A percentile compares a stretch with the other conserved stretches of the same genome.
phyloP scores from a whole-genome alignment of 768 basidiomycete genomes.

The Cystofilobasidium ferigula region DNA sequence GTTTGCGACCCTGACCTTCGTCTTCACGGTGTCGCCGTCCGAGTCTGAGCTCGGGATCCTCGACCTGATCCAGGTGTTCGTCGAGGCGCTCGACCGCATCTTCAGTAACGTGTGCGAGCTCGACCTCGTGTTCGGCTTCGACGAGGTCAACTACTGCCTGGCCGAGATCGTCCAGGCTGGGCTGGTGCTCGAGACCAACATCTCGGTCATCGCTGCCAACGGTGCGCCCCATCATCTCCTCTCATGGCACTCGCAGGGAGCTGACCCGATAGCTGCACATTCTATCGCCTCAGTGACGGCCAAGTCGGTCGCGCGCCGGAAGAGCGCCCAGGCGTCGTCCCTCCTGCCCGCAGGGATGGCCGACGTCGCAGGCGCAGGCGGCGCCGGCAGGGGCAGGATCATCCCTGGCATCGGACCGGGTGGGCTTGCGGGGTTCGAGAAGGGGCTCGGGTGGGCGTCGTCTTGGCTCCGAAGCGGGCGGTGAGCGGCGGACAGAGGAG shows the following conservation, averaged over 20 bases:
- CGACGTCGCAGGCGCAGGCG: neutral
- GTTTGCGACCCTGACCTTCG: constrained; percentile 27
- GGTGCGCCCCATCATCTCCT: constrained; percentile 9
- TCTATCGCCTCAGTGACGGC: neutral
- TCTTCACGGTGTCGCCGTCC: constrained; percentile 83
- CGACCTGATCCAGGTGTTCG: constrained; percentile 96
- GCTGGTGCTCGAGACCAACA: constrained; percentile 73
- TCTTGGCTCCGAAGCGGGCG: neutral
- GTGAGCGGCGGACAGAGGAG: neutral
- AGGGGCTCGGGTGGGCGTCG: constrained; percentile 2
- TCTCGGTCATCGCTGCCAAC: constrained; percentile 21
- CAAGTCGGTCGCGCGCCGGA: neutral
- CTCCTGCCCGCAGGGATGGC: neutral
- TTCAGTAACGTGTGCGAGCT: constrained; percentile 99
- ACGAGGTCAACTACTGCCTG: constrained; percentile 87
- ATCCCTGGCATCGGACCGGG: neutral
- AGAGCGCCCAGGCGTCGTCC: neutral
- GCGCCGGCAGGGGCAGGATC: neutral
- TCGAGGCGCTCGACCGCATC: constrained; percentile 85
- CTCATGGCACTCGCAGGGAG: neutral
- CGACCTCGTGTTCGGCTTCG: constrained; percentile 96
- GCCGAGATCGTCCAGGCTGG: constrained; percentile 96
- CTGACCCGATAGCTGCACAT: neutral
- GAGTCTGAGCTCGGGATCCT: constrained; percentile 95
- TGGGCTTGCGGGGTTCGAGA: neutral